Base-by-base conservation (phyloP, 2,329 filamentous ascomycete genomes). In the Fusarium stilboides region DNA sequence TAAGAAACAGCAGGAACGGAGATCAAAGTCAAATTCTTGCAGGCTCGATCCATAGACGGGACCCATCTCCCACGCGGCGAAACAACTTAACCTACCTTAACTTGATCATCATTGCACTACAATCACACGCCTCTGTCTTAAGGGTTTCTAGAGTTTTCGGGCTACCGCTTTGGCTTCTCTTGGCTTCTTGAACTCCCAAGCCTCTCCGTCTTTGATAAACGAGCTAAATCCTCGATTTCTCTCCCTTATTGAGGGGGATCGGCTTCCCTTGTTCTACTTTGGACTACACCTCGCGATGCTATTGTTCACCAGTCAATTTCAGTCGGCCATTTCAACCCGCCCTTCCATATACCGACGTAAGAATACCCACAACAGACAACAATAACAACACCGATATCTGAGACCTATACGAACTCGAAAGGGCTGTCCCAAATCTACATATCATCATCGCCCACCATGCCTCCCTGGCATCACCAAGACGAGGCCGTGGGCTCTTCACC, bases 1-100 rank as follows among this genome's bases (percentile, higher is more conserved):
- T 47, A 42, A 61, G 45, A 45, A 55, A 59, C 43, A 47, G 60
- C 66, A 74, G 72, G 72, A 73, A 74, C 72, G 72, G 65, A 74
- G 53, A 46, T 40, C 43, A 69, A 74, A 74, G 65, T 71, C 69
- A 74, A 74, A 74, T 51, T 59, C 34, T 43, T 26, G 40, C 37
- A 53, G 56, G 26, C 54, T 58, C 52, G 20, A 40, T 24, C 36
- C 40, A 39, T 36, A 55, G 42, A 37, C 31, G 33, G 15, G 12
- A 10, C 40, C 20, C 39, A 15, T 46, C 36, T 64, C 22, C 55
- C 39, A 57, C 43, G 36, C 43, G 42, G 24, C 42, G 31, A 57
- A 57, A 57, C 33, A 60, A 31, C 6, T 28, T 28, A 60, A 13
- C 3, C 9, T 28, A 28, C 26, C 28, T 13, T 31, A 31, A 28